Evolutionary conservation across 148 eudicot species (phyloP), one percentile per base, ranked within the genome.

Genomic region (Amaranthus palmeri): DNA sequence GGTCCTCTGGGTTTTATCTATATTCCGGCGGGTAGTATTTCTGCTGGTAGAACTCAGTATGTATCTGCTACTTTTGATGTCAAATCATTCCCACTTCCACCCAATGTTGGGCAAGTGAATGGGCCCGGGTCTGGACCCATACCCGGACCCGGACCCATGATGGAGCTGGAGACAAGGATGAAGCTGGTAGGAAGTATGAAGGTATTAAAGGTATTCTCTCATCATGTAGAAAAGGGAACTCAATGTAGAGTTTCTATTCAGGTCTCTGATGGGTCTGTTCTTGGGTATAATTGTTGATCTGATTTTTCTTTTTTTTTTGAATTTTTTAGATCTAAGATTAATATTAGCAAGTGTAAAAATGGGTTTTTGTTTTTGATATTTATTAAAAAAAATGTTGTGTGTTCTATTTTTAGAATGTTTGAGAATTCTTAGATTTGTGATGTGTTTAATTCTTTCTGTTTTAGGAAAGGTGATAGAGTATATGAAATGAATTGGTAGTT

Each of bases 11-110:
- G 98, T 15, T 74, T 84, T 68, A 85, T 89, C 8, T 85, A 88
- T 77, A 91, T 95, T 64, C 98, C 98, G 15, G 96, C 98, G 10
- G 97, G 91, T 18, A 72, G 74, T 62, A 95, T 95, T 75, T 82
- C 72, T 46, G 90, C 82, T 42, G 92, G 98, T 5, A 72, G 80
- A 55, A 85, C 86, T 6, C 93, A 88, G 84, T 83, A 78, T 49
- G 81, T 95, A 82, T 79, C 97, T 5, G 98, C 98, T 10, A 89
- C 85, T 15, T 91, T 95, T 67, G 81, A 82, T n/a, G 88, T 95
- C n/a, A 69, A 81, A 63, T 62, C 78, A 5, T 82, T 86, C n/a
- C 90, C 87, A 8, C 40, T 86, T 18, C 74, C 82, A 12, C 46
- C 86, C 87, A 8, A 17, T 81, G 54, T 70, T 77, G 64, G 68